Evolutionary conservation across 2,329 filamentous ascomycete species (phyloP).

Genomic region (Orbilia oligospora): DNA sequence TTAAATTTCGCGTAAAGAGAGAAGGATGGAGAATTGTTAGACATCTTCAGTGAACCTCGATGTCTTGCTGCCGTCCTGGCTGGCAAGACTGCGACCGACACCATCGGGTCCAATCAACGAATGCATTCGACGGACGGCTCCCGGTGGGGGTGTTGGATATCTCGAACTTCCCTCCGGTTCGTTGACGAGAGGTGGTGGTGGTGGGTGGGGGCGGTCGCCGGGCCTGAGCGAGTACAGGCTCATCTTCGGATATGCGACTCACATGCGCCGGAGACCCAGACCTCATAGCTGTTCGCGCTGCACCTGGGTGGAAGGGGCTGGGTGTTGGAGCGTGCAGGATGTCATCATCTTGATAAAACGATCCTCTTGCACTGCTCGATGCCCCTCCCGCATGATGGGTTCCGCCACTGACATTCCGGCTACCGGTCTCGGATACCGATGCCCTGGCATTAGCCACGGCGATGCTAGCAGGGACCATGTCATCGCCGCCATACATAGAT

Average conservation of each 20-base stretch:
- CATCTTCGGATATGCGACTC: conserved; percentile 50
- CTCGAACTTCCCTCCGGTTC: conserved; percentile 53
- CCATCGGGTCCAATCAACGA: conserved; percentile 54
- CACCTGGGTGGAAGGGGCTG: conserved; percentile 33
- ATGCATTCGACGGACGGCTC: conserved; percentile 54
- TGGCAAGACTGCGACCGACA: conserved; percentile 56
- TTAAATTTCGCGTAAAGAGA: conserved; percentile 26
- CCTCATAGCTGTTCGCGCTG: conserved; percentile 45
- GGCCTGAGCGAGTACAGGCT: conserved; percentile 13
- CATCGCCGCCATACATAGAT: conserved; percentile 52
- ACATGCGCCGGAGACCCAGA: conserved; percentile 51
- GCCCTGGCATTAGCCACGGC: conserved; percentile 49
- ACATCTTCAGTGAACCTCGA: conserved; percentile 60
- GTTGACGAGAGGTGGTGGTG: conserved; percentile 23
- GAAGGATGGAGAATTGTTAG: conserved; percentile 1
- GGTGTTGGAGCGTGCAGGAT: conserved; percentile 34
- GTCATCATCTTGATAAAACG: conserved; percentile 45
- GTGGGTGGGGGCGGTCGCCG: conserved; percentile 14
- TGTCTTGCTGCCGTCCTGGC: conserved; percentile 60
- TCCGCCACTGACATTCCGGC: conserved; percentile 56
- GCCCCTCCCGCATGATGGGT: conserved; percentile 38
- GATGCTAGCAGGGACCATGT: conserved; percentile 50
- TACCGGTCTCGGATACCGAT: conserved; percentile 50
- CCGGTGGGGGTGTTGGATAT: conserved; percentile 52
- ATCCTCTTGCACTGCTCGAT: conserved; percentile 36